Percentiles rank a stretch among this genome's conserved stretches.
Conservation (phyloP, 2,329 filamentous ascomycete species). For the Botryosphaeria agaves region DNA sequence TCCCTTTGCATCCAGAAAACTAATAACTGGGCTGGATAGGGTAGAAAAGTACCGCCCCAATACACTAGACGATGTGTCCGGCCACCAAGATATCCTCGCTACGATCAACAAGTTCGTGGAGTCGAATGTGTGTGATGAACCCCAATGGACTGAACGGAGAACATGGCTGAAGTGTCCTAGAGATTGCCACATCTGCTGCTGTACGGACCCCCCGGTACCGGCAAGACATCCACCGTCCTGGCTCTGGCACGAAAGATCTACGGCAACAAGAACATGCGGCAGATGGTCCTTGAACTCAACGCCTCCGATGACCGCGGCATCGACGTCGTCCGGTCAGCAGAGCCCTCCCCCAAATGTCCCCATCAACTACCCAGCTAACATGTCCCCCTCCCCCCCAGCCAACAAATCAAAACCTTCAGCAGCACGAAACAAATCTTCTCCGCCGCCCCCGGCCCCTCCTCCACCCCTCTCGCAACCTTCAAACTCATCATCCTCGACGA, state of each 20-base stretch:
- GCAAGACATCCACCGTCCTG: constrained; percentile 92
- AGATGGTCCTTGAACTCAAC: constrained; percentile 97
- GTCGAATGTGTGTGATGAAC: constrained; percentile 43
- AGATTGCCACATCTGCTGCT: constrained; percentile 87
- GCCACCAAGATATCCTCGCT: constrained; percentile 90
- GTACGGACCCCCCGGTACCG: constrained; percentile 90
- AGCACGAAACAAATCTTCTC: constrained; percentile 96
- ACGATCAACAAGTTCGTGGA: constrained; percentile 98
- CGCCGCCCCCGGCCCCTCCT: constrained; percentile 31
- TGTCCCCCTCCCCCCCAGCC: constrained; percentile 23
- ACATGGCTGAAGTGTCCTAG: constrained; percentile 15
- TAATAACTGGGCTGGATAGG: constrained; percentile 39
- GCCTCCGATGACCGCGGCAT: constrained; percentile 95
- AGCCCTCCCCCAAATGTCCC: no score
- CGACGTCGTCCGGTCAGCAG: constrained; percentile 66
- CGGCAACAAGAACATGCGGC: constrained; percentile 76
- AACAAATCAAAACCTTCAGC: constrained; percentile 99
- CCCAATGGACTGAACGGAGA: neutral
- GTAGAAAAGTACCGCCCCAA: constrained; percentile 93
- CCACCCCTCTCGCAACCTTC: constrained; percentile 48
- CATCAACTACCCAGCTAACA: no score
- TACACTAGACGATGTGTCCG: constrained; percentile 80
- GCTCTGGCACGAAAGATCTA: constrained; percentile 90
- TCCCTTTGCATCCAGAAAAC: no score
- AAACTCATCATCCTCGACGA: constrained; percentile 97